Evolutionary conservation across 2,329 filamentous ascomycete genomes (phyloP).

Genomic region (Ophiostoma montium): DNA sequence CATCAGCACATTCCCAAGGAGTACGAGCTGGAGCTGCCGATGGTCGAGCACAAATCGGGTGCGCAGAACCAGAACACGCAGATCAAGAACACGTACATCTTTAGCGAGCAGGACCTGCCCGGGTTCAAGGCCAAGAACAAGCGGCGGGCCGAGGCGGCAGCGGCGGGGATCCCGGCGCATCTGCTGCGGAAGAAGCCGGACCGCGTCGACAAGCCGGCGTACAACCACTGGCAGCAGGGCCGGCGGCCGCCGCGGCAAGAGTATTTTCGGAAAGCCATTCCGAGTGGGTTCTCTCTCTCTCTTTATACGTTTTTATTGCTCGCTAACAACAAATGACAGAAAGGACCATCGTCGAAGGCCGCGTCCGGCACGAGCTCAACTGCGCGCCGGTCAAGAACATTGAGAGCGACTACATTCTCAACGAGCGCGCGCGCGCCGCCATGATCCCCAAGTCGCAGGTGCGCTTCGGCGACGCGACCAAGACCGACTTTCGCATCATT

Average conservation of each 20-base stretch:
- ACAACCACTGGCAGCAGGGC: constrained; percentile 17
- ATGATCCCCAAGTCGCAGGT: constrained; percentile 46
- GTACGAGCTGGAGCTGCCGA: constrained; percentile 65
- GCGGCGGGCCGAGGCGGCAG: constrained; percentile 39
- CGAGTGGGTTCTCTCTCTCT: constrained; percentile 35
- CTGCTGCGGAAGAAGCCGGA: constrained; percentile 27
- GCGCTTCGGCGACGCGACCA: constrained; percentile 34
- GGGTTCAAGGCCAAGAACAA: constrained; percentile 52
- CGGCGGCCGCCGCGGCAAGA: constrained; percentile 24
- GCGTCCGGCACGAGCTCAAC: constrained; percentile 61
- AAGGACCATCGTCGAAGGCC: constrained; percentile 61
- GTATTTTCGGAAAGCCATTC: constrained; percentile 58
- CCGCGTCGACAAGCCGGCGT: constrained; percentile 29
- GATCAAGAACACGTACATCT: constrained; percentile 80
- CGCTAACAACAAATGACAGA: constrained; percentile 31
- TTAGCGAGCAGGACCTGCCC: constrained; percentile 84
- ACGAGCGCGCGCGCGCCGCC: constrained; percentile 41
- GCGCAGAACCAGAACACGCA: constrained; percentile 23
- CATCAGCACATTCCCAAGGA: constrained; percentile 74
- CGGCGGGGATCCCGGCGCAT: constrained; percentile 43
- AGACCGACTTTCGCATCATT: constrained; percentile 36
- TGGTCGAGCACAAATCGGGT: constrained; percentile 23
- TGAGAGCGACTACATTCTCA: constrained; percentile 51
- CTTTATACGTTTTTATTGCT: not conserved
- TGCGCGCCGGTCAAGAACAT: constrained; percentile 59